Percentiles rank a stretch among this genome's conserved stretches.
Conservation (phyloP, 2,329 filamentous ascomycete genomes). For the Penicillium sp. region DNA sequence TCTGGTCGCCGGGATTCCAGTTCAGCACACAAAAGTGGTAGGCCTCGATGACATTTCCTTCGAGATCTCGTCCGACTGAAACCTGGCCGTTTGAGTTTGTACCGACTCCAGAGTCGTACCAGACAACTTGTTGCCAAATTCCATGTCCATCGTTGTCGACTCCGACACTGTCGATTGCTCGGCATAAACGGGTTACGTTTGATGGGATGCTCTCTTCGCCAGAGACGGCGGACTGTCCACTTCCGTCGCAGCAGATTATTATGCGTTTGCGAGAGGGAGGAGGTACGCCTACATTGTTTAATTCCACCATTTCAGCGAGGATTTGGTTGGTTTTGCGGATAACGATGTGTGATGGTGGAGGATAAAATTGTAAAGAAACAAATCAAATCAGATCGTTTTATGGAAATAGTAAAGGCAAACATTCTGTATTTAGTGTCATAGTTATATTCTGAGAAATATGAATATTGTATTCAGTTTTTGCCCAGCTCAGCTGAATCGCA, state of each 20-base stretch:
- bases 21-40: neutral
- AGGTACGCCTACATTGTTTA: neutral
- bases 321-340: neutral
- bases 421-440: too few relatives aligned
- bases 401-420: too few relatives aligned
- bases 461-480: neutral
- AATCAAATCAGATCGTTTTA: too few relatives aligned
- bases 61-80: neutral
- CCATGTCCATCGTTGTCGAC: conserved; percentile 15
- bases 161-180: conserved; percentile 27
- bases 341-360: neutral
- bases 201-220: conserved; percentile 29
- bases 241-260: conserved; percentile 33
- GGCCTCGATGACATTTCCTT: neutral
- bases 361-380: neutral
- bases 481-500: neutral
- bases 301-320: neutral
- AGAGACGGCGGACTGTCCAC: conserved; percentile 27
- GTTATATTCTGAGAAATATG: too few relatives aligned
- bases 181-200: conserved; percentile 31
- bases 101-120: neutral
- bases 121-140: neutral
- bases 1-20: conserved; percentile 18
- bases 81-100: neutral
- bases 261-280: conserved; percentile 24